Percentiles rank a stretch among this genome's conserved stretches.
phyloP scores from a whole-genome alignment of 2,329 filamentous ascomycete species.

The Scortechinia acanthostroma region DNA sequence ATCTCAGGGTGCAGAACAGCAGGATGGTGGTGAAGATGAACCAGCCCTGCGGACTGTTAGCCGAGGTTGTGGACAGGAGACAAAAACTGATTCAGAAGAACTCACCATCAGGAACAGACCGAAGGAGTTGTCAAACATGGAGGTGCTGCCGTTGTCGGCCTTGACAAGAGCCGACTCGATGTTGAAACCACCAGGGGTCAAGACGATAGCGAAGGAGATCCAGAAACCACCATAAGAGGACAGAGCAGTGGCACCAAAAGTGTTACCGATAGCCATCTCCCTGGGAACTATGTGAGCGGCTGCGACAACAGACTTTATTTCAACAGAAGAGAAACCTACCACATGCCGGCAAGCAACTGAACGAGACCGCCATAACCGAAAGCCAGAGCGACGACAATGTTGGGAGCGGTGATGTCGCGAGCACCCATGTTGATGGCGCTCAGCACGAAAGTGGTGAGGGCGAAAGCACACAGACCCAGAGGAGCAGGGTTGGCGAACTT shows the following conservation, averaged over 20 bases:
- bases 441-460: slow-evolving; percentile 75
- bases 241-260: slow-evolving; percentile 74
- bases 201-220: slow-evolving; percentile 67
- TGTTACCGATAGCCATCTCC: slow-evolving; percentile 85
- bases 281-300: slow-evolving; percentile 25
- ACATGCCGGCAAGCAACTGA: slow-evolving; percentile 79
- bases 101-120: slow-evolving; percentile 63
- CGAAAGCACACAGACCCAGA: slow-evolving; percentile 71
- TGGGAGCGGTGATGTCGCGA: slow-evolving; percentile 49
- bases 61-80: neutral
- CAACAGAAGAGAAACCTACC: slow-evolving; percentile 40
- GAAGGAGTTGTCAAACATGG: slow-evolving; percentile 50
- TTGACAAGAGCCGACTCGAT: slow-evolving; percentile 34
- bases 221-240: slow-evolving; percentile 82
- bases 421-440: slow-evolving; percentile 67
- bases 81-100: slow-evolving; percentile 13
- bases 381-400: slow-evolving; percentile 62
- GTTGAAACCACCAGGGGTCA: slow-evolving; percentile 59
- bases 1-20: slow-evolving; percentile 68
- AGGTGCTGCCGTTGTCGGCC: slow-evolving; percentile 38
- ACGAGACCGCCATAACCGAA: slow-evolving; percentile 74
- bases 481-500: slow-evolving; percentile 77
- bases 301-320: neutral
- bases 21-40: slow-evolving; percentile 78
- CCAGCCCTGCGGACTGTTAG: slow-evolving; percentile 42